A percentile compares a stretch with the other conserved stretches of the same genome.
Conservation (phyloP, 805 yeast genomes). For the Monosporozyma servazzii region DNA sequence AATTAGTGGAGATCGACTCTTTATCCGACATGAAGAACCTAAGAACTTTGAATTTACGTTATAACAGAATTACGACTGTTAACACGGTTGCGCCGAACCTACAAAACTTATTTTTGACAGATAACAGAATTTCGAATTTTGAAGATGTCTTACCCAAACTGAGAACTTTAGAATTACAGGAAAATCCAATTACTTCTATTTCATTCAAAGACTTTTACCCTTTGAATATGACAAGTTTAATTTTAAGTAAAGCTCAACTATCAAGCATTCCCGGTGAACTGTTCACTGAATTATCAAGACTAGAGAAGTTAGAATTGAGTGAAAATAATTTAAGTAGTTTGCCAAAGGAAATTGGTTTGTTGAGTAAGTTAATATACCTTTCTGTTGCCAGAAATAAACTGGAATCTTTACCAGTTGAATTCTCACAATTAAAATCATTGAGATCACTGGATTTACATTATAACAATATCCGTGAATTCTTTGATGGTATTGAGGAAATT, state of each 20-base stretch:
- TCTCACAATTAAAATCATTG: constrained; percentile 51
- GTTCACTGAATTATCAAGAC: constrained; percentile 48
- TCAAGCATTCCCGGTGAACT: constrained; percentile 62
- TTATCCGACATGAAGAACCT: constrained; percentile 46
- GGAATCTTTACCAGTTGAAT: constrained; percentile 55
- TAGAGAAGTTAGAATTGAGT: constrained; percentile 69
- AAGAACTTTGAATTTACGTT: constrained; percentile 67
- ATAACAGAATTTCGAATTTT: constrained; percentile 66
- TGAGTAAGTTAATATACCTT: constrained; percentile 52
- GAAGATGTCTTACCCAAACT: constrained; percentile 53
- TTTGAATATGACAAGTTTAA: constrained; percentile 57
- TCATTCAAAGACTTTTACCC: constrained; percentile 37
- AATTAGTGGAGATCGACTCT: constrained; percentile 34
- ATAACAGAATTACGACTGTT: constrained; percentile 45
- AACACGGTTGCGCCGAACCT: constrained; percentile 42
- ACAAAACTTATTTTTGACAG: constrained; percentile 65
- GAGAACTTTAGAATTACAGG: constrained; percentile 61
- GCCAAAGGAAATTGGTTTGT: constrained; percentile 56
- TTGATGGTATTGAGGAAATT: constrained; percentile 59
- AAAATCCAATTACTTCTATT: constrained; percentile 66
- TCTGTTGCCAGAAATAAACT: constrained; percentile 70
- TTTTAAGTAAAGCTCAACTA: constrained; percentile 73
- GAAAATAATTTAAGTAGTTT: constrained; percentile 71
- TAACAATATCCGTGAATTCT: constrained; percentile 66
- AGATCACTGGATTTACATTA: constrained; percentile 71